Evolutionary conservation across 257 asterid species (phyloP).

Genomic region (Plectranthus barbatus): DNA sequence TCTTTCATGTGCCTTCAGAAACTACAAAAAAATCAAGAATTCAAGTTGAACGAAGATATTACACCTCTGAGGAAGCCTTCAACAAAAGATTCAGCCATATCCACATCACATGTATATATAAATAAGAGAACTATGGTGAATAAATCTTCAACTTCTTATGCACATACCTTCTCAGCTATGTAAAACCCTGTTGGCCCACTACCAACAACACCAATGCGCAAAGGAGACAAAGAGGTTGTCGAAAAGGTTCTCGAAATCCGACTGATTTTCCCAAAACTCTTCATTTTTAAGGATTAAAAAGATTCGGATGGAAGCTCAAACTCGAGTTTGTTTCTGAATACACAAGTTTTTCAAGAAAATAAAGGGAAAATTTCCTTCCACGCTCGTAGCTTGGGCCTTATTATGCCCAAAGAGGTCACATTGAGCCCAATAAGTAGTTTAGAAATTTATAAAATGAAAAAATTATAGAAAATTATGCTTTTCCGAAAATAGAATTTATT

Average conservation of each 20-base stretch:
- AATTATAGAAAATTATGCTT: too few relatives aligned
- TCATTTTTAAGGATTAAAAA: slow-evolving; percentile 17
- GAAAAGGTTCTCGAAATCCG: slow-evolving; percentile 39
- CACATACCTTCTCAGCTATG: slow-evolving; percentile 79
- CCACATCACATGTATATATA: too few relatives aligned
- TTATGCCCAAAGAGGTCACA: too few relatives aligned
- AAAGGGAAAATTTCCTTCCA: too few relatives aligned
- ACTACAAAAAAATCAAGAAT: slow-evolving; percentile 24
- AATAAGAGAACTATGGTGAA: neutral
- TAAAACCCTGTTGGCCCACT: slow-evolving; percentile 98
- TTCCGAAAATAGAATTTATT: too few relatives aligned
- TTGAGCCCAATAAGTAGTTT: too few relatives aligned
- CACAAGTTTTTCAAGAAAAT: too few relatives aligned
- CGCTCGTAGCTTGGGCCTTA: too few relatives aligned
- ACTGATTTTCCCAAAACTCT: slow-evolving; percentile 16
- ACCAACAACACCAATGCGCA: slow-evolving; percentile 76
- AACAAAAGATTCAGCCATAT: neutral
- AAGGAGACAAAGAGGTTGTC: slow-evolving; percentile 33
- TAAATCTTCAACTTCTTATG: neutral
- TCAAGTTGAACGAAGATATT: neutral
- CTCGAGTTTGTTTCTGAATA: too few relatives aligned
- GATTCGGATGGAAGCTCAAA: too few relatives aligned
- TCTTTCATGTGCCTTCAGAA: slow-evolving; percentile 62
- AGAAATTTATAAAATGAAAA: too few relatives aligned
- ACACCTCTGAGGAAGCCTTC: neutral